Evolutionary conservation across 2,329 filamentous ascomycete species (phyloP).

Genomic region (Cadophora luteo-olivacea): DNA sequence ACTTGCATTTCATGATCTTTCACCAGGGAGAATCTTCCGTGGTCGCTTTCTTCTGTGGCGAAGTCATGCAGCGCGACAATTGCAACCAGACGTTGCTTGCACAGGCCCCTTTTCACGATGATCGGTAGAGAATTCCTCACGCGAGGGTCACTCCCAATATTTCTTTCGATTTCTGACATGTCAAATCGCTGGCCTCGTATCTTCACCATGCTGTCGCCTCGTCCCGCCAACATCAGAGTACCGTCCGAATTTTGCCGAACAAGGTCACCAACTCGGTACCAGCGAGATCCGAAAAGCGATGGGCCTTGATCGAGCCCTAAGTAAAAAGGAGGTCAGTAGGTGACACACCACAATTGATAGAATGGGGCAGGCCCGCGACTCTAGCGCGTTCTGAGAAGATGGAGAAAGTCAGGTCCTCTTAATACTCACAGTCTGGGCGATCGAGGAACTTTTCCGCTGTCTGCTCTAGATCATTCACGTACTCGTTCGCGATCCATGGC

Average conservation of each 20-base stretch:
- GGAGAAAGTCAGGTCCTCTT: neutral
- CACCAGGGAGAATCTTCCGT: neutral
- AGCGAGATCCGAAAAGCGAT: slow-evolving; percentile 43
- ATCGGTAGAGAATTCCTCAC: slow-evolving; percentile 14
- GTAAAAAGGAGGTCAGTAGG: neutral
- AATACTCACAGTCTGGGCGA: slow-evolving; percentile 53
- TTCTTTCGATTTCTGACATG: slow-evolving; percentile 54
- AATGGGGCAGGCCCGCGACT: neutral
- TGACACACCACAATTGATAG: neutral
- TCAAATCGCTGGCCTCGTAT: slow-evolving; percentile 69
- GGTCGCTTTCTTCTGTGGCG: neutral
- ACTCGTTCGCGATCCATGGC: slow-evolving; percentile 65
- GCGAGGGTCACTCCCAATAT: neutral
- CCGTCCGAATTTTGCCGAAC: slow-evolving; percentile 58
- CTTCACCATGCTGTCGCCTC: slow-evolving; percentile 73
- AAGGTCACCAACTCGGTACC: slow-evolving; percentile 67
- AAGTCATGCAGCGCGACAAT: slow-evolving; percentile 15
- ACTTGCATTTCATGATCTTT: neutral
- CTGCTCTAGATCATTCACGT: slow-evolving; percentile 62
- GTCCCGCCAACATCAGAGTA: slow-evolving; percentile 61
- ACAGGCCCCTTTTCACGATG: slow-evolving; percentile 13
- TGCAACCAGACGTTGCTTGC: slow-evolving; percentile 21
- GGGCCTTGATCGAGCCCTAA: slow-evolving; percentile 44
- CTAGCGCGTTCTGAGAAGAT: neutral
- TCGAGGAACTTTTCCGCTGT: slow-evolving; percentile 63